A percentile compares a stretch with the other conserved stretches of the same genome.
Evolutionary conservation across 257 asterid species (phyloP).

Genomic region (Solanum medicagineum): DNA sequence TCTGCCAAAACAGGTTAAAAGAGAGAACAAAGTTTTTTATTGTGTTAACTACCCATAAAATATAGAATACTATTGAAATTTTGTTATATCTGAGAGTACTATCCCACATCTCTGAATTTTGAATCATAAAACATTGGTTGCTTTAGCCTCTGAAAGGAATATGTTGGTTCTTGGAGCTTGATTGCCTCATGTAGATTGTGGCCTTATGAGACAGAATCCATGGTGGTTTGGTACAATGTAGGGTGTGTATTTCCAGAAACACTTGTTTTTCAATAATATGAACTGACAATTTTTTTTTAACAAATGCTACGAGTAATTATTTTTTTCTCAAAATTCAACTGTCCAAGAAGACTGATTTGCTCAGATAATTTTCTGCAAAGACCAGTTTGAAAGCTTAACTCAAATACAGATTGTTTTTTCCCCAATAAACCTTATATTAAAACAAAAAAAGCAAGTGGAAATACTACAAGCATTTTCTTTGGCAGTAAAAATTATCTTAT

Average conservation of each 20-base stretch:
- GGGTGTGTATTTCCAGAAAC: not conserved
- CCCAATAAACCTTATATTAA: not conserved
- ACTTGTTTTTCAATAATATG: not conserved
- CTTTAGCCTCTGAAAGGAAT: not conserved
- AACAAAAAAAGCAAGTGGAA: not conserved
- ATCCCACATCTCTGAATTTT: not conserved
- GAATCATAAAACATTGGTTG: not conserved
- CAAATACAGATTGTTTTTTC: not conserved
- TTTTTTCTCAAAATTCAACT: not conserved
- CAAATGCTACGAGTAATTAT: not conserved
- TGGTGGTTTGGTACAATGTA: not conserved
- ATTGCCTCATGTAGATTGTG: not conserved
- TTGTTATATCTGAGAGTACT: not conserved
- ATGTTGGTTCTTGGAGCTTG: not conserved
- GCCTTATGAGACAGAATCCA: not conserved
- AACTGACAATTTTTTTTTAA: not conserved
- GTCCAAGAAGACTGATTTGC: not conserved
- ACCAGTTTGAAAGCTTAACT: not conserved
- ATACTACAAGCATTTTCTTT: not conserved
- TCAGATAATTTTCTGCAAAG: not conserved
- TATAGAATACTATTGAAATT: not conserved
- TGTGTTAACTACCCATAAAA: not conserved
- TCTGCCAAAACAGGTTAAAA: not conserved
- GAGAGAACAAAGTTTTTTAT: not conserved
- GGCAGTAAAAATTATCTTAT: not conserved